phyloP scores from a whole-genome alignment of 1,139 yeast species.

The Scheffersomyces lignicola region DNA sequence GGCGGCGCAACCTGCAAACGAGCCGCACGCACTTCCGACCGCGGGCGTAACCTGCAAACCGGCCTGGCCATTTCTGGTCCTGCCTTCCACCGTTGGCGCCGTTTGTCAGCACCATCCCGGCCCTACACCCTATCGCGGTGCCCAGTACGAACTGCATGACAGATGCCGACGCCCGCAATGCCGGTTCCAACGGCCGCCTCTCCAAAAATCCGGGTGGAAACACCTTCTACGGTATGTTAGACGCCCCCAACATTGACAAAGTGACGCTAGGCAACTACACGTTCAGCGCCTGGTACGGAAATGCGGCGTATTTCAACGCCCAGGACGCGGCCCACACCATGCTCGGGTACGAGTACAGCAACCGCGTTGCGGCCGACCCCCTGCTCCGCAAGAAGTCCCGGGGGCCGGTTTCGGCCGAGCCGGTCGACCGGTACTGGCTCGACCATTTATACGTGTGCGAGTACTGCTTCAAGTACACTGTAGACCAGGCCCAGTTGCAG shows the following conservation, averaged over 20 bases:
- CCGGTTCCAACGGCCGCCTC: too few relatives aligned
- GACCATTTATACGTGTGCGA: conserved; percentile 72
- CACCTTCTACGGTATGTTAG: conserved; percentile 62
- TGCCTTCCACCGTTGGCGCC: too few relatives aligned
- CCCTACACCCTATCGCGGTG: too few relatives aligned
- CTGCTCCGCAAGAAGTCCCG: conserved; percentile 12
- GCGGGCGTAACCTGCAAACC: too few relatives aligned
- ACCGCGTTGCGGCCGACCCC: conserved; percentile 21
- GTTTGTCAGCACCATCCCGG: too few relatives aligned
- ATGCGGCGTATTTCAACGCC: conserved; percentile 65
- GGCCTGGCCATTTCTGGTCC: too few relatives aligned
- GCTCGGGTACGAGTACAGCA: conserved; percentile 29
- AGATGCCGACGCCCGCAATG: too few relatives aligned
- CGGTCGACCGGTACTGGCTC: conserved; percentile 44
- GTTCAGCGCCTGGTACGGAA: conserved; percentile 84
- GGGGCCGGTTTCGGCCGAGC: conserved; percentile 7
- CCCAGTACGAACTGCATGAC: too few relatives aligned
- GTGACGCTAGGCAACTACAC: conserved; percentile 66
- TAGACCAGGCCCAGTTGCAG: conserved; percentile 33
- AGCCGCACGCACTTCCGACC: too few relatives aligned
- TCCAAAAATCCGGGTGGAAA: too few relatives aligned
- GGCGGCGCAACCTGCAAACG: too few relatives aligned
- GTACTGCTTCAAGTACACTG: conserved; percentile 78
- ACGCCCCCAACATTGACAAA: conserved; percentile 58
- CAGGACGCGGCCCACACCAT: conserved; percentile 22